A percentile compares a stretch with the other conserved stretches of the same genome.
phyloP scores from a whole-genome alignment of 2,329 filamentous ascomycete species.

The Ophiostoma sp. region DNA sequence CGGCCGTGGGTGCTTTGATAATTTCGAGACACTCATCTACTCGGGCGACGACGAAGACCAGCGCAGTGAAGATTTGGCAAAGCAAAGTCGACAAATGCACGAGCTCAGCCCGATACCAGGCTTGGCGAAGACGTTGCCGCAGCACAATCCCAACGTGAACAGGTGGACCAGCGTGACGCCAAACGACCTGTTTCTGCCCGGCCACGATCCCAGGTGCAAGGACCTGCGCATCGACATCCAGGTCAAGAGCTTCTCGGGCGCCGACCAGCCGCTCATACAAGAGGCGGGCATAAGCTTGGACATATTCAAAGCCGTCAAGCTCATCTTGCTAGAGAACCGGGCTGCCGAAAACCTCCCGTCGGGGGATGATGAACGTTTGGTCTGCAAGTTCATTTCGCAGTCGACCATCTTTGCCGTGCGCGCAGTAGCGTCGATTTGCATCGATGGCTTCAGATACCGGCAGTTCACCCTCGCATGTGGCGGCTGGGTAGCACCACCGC shows the following conservation, averaged over 20 bases:
- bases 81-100: not conserved
- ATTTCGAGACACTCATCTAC: not conserved
- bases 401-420: slow-evolving; percentile 5
- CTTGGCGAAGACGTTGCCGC: not conserved
- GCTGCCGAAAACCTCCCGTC: not conserved
- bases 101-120: too few relatives aligned
- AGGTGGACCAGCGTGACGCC: slow-evolving; percentile 11
- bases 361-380: not conserved
- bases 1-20: not conserved
- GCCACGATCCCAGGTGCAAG: not conserved
- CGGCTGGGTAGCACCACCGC: slow-evolving; percentile 1
- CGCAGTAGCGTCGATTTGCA: not conserved
- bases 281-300: not conserved
- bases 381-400: not conserved
- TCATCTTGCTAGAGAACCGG: too few relatives aligned
- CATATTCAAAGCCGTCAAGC: not conserved
- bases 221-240: not conserved
- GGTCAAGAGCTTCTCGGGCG: not conserved
- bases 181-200: not conserved
- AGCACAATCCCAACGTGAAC: not conserved
- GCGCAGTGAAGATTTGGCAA: not conserved
- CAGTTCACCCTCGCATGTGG: not conserved
- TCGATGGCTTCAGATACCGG: not conserved
- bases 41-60: not conserved
- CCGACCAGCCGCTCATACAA: not conserved